Conservation (phyloP, 345 rosid genomes). For the Geranium rotundifolium region DNA sequence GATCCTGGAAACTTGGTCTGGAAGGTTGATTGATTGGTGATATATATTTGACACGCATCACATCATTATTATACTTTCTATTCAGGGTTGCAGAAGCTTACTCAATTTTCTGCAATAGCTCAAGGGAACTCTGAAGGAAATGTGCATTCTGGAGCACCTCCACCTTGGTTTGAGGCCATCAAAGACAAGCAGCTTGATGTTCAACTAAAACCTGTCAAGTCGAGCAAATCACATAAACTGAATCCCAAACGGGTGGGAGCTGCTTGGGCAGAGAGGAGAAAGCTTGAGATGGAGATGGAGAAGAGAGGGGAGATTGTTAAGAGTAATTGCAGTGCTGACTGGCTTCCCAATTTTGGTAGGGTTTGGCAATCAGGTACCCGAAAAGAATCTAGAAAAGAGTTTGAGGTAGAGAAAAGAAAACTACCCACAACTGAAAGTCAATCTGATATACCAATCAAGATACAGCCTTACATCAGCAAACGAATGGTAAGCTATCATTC, state of each 20-base stretch:
- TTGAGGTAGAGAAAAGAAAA: conserved; percentile 58
- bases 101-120: conserved; percentile 25
- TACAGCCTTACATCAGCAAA: conserved; percentile 71
- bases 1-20: conserved; percentile 1
- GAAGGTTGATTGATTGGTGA: background rate
- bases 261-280: conserved; percentile 91
- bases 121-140: conserved; percentile 35
- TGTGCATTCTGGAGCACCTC: conserved; percentile 75
- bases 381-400: conserved; percentile 82
- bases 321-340: conserved; percentile 38
- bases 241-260: conserved; percentile 89
- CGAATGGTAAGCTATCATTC: conserved; percentile 38
- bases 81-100: conserved; percentile 32
- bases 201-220: conserved; percentile 23
- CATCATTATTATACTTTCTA: conserved; percentile 2
- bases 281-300: conserved; percentile 83
- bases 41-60: conserved; percentile 1
- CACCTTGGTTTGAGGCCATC: conserved; percentile 64
- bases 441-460: conserved; percentile 30
- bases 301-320: conserved; percentile 48
- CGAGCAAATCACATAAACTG: conserved; percentile 44
- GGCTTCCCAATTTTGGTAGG: conserved; percentile 96
- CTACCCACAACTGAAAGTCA: conserved; percentile 32
- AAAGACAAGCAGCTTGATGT: conserved; percentile 27
- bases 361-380: conserved; percentile 95